Evolutionary conservation across 2,329 filamentous ascomycete species (phyloP), one percentile per base, ranked within the genome.

Genomic region (Colletotrichum cereale): DNA sequence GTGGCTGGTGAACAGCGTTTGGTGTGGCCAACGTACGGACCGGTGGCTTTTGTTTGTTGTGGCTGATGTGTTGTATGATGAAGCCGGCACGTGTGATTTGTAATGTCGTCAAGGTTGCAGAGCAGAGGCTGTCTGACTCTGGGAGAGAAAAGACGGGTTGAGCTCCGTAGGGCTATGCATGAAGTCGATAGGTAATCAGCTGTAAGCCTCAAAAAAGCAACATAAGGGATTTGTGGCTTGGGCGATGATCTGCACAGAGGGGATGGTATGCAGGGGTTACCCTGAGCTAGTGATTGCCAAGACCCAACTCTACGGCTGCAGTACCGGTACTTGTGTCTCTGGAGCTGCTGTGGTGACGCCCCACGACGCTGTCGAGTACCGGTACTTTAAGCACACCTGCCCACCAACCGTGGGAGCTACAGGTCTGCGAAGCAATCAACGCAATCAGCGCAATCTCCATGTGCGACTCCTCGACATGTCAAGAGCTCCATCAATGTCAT

Each of bases 221-320:
- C 29, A 40, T 62, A 12, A 63, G 65, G 58, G 60, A 63, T 63
- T 44, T 60, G 68, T 71, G 69, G 69, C 69, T 72, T 72, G 58
- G 53, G 66, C 40, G 53, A 64, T 48, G 69, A 72, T 72, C 69
- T 72, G 69, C 69, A 48, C 44, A 42, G 65, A 63, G 62, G 44
- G 58, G 52, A 61, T 38, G 60, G 58, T 31, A 58, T 64, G 66
- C 65, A 72, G 60, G 68, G 69, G 53, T 62, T 26, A 31, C 47
- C 66, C 47, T 56, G 47, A 48, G 60, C 69, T 60, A 50, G 44
- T 26, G 31, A 60, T 53, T 52, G 44, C 34, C 36, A 53, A 62
- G 24, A 68, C 58, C 65, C 53, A 14, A 69, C 53, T 48, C 60
- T 64, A 24, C 34, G 53, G 69, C 65, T 18, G 58, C n/a, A 2